A percentile compares a stretch with the other conserved stretches of the same genome.
phyloP scores from a whole-genome alignment of 345 rosid genomes.

The Gossypium rotundifolium region DNA sequence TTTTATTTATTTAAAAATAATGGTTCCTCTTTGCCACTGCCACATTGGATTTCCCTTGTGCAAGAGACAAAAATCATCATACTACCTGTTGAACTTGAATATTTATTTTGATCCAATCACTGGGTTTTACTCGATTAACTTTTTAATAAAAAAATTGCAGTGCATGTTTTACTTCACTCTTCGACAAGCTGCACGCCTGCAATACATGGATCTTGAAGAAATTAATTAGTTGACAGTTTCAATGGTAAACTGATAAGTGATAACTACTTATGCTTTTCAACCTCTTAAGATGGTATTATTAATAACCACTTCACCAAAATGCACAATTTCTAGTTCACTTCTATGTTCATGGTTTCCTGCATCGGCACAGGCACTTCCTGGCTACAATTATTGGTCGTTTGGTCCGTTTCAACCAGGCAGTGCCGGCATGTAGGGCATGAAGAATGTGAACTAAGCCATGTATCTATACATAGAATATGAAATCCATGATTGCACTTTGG shows the following conservation, averaged over 20 bases:
- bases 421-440: constrained; percentile 66
- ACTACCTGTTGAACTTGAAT: background rate
- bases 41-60: background rate
- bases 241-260: background rate
- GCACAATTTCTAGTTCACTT: background rate
- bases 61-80: background rate
- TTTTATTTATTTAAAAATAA: background rate
- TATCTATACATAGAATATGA: constrained; percentile 5
- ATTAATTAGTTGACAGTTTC: background rate
- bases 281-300: too few species aligned
- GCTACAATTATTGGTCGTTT: constrained; percentile 25
- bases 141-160: background rate
- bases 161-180: background rate
- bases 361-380: background rate
- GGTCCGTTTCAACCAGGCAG: constrained; percentile 25
- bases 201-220: background rate
- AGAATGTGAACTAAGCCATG: constrained; percentile 58
- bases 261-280: background rate
- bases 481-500: constrained; percentile 29
- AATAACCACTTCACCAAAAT: background rate
- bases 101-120: background rate
- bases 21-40: background rate
- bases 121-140: background rate
- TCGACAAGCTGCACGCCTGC: background rate
- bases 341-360: background rate